These are phyloP conservation scores for Podospora anserina DNA, from an alignment of 495 filamentous ascomycete species.

Conservation along the genomic window DNA sequence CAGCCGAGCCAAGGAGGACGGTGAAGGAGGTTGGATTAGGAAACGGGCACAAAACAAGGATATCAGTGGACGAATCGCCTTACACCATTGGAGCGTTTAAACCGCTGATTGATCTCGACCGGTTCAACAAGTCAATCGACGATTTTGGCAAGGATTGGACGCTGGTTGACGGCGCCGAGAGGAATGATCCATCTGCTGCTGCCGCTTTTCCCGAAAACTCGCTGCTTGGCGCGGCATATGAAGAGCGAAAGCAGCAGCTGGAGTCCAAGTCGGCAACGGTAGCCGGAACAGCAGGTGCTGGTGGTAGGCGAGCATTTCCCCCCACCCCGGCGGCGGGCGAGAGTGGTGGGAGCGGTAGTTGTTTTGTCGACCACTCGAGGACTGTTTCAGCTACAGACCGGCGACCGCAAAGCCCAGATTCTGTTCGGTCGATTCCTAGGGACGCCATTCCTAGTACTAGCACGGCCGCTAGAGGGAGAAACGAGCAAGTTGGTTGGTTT, in stretches of 20 bases:
- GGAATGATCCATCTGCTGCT: constrained; percentile 20
- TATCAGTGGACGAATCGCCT: constrained; percentile 38
- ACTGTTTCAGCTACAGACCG: neutral
- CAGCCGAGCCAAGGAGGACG: constrained; percentile 28
- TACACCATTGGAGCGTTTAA: constrained; percentile 57
- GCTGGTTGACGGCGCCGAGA: constrained; percentile 24
- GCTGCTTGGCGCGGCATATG: constrained; percentile 44
- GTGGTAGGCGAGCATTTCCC: constrained; percentile 9
- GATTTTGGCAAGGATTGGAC: constrained; percentile 37
- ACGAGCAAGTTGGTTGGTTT: constrained; percentile 38
- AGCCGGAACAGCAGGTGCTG: constrained; percentile 19
- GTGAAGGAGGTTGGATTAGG: constrained; percentile 28
- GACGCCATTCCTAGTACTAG: neutral
- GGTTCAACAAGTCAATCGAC: constrained; percentile 44
- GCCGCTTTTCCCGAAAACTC: constrained; percentile 37
- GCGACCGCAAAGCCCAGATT: neutral
- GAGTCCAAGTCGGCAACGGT: neutral
- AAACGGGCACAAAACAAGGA: constrained; percentile 32
- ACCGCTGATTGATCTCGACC: constrained; percentile 52
- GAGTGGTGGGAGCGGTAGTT: constrained; percentile 24
- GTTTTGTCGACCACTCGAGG: constrained; percentile 5
- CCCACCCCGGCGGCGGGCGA: neutral
- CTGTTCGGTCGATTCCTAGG: neutral
- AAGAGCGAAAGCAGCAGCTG: constrained; percentile 38
- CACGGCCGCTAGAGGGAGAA: neutral